phyloP scores from a whole-genome alignment of 1,284 basidiomycete genomes.

The Rhodotorula sp. region DNA sequence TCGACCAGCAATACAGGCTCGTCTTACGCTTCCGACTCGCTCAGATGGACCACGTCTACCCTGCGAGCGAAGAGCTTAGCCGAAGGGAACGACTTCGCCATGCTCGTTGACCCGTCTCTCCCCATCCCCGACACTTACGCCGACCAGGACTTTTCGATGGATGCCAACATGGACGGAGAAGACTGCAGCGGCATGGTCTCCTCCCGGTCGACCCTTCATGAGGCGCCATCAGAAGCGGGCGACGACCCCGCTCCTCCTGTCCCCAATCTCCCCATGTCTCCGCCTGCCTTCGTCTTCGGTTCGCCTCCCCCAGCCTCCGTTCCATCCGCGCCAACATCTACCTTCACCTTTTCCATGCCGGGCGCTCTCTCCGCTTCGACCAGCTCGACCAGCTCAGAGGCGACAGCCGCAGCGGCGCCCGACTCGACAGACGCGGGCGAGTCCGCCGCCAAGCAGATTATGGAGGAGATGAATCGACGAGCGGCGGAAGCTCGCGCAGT shows the following conservation, averaged over 20 bases:
- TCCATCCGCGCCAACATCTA: not conserved
- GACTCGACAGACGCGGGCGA: not conserved
- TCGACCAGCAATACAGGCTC: not conserved
- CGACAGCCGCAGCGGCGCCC: too few relatives aligned
- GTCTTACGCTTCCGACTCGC: not conserved
- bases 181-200: constrained; percentile 14
- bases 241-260: not conserved
- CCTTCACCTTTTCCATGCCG: constrained; percentile 24
- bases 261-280: not conserved
- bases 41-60: constrained; percentile 6
- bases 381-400: not conserved
- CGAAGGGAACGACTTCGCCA: too few relatives aligned
- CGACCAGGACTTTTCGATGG: not conserved
- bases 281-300: constrained; percentile 23
- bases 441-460: constrained; percentile 8
- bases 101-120: not conserved
- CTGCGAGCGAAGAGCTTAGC: not conserved
- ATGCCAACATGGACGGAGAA: not conserved
- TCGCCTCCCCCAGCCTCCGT: not conserved
- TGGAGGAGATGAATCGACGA: constrained; percentile 30
- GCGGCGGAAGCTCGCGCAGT: not conserved
- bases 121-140: not conserved
- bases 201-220: constrained; percentile 3
- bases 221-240: not conserved
- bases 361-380: constrained; percentile 18